Evolutionary conservation across 345 rosid species (phyloP), one percentile per base, ranked within the genome.

Genomic region (Streptanthus diversifolius): DNA sequence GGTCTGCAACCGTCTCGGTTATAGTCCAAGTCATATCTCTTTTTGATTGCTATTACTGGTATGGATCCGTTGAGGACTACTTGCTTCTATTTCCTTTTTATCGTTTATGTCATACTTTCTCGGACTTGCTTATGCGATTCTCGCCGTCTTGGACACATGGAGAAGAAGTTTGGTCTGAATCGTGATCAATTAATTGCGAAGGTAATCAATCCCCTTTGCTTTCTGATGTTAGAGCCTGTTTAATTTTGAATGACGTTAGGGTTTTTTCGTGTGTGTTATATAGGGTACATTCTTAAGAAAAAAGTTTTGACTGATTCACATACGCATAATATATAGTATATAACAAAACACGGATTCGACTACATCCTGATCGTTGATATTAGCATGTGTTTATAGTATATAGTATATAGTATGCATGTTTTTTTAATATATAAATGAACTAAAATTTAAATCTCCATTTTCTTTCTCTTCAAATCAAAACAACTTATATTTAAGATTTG

Each of bases 121-220:
- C 47, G 82, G 36, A 73, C 77, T 79, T 82, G 69, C 61, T 79
- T 82, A 79, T 83, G 85, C 54, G 68, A 75, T 52, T 85, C 84
- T 41, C 88, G 90, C 55, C 79, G 55, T 71, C 82, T 85, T 43
- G 78, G 62, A 37, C 67, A 61, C 43, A 33, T n/a, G 25, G 70
- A 72, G 59, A 66, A 73, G 60, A 70, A 75, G 67, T 78, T 58
- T 44, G 66, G 62, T 51, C 71, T 76, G 68, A 71, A 70, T 70
- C 72, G 11, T 14, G 29, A 68, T 63, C 60, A 65, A 6, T 29
- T 71, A 32, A 48, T n/a, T 15, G 11, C 43, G 1, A 70, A 77
- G 80, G 80, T 73, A 79, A 73, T 75, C 61, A 79, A 73, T 75
- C 61, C 17, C 61, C 40, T 60, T 41, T 22, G 19, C 1, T 33